phyloP scores from a whole-genome alignment of 2,329 filamentous ascomycete genomes.

The Tetracladium maxilliforme region DNA sequence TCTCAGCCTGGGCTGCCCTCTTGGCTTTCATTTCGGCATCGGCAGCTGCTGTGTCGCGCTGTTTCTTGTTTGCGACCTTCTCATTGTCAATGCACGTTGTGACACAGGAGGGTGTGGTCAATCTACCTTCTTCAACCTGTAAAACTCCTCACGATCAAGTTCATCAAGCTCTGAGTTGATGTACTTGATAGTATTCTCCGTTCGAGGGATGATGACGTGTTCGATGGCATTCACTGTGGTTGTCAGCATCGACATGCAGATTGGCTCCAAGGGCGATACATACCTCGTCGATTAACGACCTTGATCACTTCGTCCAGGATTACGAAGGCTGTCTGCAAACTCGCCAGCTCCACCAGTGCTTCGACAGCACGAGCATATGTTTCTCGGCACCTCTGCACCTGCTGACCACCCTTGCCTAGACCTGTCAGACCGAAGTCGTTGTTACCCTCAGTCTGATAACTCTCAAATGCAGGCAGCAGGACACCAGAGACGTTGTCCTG shows the following conservation, averaged over 20 bases:
- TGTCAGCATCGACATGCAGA: slow-evolving; percentile 6
- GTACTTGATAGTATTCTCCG: slow-evolving; percentile 99
- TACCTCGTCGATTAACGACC: slow-evolving; percentile 89
- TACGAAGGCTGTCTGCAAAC: slow-evolving; percentile 93
- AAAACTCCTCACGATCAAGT: slow-evolving; percentile 95
- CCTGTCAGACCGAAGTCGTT: slow-evolving; percentile 96
- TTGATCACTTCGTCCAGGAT: slow-evolving; percentile 99
- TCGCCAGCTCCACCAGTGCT: slow-evolving; percentile 86
- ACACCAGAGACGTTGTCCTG: slow-evolving; percentile 99
- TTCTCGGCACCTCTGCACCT: slow-evolving; percentile 88
- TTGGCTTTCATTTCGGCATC: slow-evolving; percentile 66
- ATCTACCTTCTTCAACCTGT: slow-evolving; percentile 73
- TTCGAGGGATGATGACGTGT: slow-evolving; percentile 92
- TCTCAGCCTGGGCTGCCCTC: slow-evolving; percentile 22
- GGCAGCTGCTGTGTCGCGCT: slow-evolving; percentile 56
- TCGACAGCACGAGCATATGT: slow-evolving; percentile 94
- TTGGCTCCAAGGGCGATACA: slow-evolving; percentile 10
- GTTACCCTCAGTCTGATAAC: slow-evolving; percentile 73
- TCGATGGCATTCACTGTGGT: slow-evolving; percentile 78
- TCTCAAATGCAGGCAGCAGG: slow-evolving; percentile 84
- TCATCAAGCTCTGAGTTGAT: slow-evolving; percentile 98
- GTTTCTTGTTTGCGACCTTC: slow-evolving; percentile 67
- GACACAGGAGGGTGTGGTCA: background rate
- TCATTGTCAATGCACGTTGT: slow-evolving; percentile 1
- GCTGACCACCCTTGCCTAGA: slow-evolving; percentile 90